Conservation (phyloP, 805 yeast species). For the Metschnikowia rubicola region DNA sequence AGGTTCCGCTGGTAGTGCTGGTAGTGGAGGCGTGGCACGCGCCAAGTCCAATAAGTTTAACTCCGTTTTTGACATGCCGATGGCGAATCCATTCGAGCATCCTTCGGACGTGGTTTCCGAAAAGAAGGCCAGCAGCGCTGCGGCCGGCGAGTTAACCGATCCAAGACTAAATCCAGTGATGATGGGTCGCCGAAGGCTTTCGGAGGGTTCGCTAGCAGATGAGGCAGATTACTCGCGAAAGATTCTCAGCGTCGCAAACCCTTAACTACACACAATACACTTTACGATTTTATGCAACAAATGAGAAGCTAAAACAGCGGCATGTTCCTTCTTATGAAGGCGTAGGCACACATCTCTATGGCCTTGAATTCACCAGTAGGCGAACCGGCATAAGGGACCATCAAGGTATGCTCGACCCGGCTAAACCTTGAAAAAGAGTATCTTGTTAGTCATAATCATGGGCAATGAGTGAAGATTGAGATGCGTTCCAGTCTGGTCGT, state of each 20-base stretch:
- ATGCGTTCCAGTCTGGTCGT: too few relatives aligned
- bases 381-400: too few relatives aligned
- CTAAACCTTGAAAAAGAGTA: too few relatives aligned
- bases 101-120: conserved; percentile 47
- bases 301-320: background rate
- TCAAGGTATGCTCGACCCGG: too few relatives aligned
- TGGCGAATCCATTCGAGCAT: conserved; percentile 60
- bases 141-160: conserved; percentile 33
- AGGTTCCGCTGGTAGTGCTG: conserved; percentile 39
- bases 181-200: conserved; percentile 78
- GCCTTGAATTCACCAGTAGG: too few relatives aligned
- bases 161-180: conserved; percentile 71
- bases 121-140: conserved; percentile 14
- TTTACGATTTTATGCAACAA: conserved; percentile 5
- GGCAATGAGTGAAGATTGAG: too few relatives aligned
- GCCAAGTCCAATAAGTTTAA: conserved; percentile 24
- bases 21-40: conserved; percentile 19
- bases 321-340: too few relatives aligned
- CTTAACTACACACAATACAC: conserved; percentile 26
- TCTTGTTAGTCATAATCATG: too few relatives aligned
- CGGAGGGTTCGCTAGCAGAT: conserved; percentile 85
- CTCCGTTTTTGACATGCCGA: conserved; percentile 36
- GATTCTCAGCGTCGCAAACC: conserved; percentile 83
- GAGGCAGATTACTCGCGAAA: conserved; percentile 79
- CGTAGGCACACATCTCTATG: too few relatives aligned